Evolutionary conservation across 2,329 filamentous ascomycete genomes (phyloP), one percentile per base, ranked within the genome.

Genomic region (Scolecobasidium constrictum): DNA sequence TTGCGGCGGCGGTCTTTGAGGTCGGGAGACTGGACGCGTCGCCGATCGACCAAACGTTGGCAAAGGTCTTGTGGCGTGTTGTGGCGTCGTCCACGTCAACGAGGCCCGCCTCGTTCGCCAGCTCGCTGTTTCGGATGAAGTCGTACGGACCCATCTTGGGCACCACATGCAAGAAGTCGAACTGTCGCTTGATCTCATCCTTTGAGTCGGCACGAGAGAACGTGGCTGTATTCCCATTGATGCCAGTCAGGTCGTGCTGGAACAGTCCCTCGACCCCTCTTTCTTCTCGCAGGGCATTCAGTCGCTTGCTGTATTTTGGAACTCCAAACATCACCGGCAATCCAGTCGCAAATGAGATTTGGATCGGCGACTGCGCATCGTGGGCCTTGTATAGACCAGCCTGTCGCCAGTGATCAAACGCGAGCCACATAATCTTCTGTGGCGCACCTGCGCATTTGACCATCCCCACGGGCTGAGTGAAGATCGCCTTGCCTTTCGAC

Each of bases 361-460:
- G 48, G 47, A 64, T 59, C 3, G 53, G 45, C 1, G 60, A 63
- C 17, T 21, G 41, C 15, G 51, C 43, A 28, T 53, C 44, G 15
- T 38, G 46, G 18, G 53, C 38, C 31, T 56, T 53, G 53, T 63
- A 64, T 2, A 58, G 34, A 9, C 59, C 60, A 4, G 56, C 53
- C 9, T 52, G 50, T 44, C 55, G 58, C 61, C 61, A 64, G 43
- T 57, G 50, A 33, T 64, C 61, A 46, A 56, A 50, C 1, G 60
- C 60, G n/a, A 64, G 55, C 61, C 61, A 64, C 61, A 64, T 64
- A 37, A 60, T 53, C 41, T 64, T 64, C 42, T 64, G 61, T 1
- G 61, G 61, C 3, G 56, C 61, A 34, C 61, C 61, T 6, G 60
- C 61, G 40, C 61, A 64, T 46, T 64, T 64, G 28, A 64, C 52